Evolutionary conservation across 1,139 yeast genomes (phyloP), one percentile per base, ranked within the genome.

Genomic region (Zygoascus hellenicus): DNA sequence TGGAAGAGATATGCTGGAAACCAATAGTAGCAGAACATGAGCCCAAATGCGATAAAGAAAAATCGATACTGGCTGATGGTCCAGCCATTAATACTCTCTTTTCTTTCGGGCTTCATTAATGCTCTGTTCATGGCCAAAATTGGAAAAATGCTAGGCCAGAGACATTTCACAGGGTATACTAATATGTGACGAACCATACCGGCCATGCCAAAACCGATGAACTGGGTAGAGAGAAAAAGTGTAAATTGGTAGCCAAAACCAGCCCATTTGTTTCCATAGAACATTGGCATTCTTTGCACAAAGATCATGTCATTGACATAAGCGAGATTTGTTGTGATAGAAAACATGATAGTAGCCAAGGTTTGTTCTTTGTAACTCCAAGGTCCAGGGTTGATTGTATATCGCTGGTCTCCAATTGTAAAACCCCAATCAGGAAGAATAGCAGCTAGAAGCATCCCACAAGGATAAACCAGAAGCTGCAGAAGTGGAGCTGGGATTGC

Each of bases 311-410:
- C 55, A 48, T 58, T 60, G 16, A 64, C 75, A 49, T 75, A 75
- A 31, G 76, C 69, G 38, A 69, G 62, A 28, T 70, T 70, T 39
- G 68, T 65, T 13, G 58, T 49, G 38, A 56, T 56, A 15, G 50
- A 48, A 32, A 54, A 52, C 26, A 56, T 55, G 31, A 56, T 47
- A 2, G 83, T 74, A 2, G 79, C 67, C 51, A 78, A 67, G 81
- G 79, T 78, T 67, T 82, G 87, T 58, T 83, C 90, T 59, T 83
- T 83, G 58, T 68, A 73, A 29, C 75, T 68, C 84, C 86, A 83
- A 5, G 80, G 80, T 7, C 82, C 81, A 1, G 81, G 80, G 62
- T 80, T 72, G 56, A 77, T 55, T 46, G 75, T 61, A 55, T 62
- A 50, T 48, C 67, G 66, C 44, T 52, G 58, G 38, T 69, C 75